Percentiles rank a stretch among this genome's conserved stretches.
Conservation (phyloP, 192 early-diverging fungal genomes). For the Glomus cerebriforme region DNA sequence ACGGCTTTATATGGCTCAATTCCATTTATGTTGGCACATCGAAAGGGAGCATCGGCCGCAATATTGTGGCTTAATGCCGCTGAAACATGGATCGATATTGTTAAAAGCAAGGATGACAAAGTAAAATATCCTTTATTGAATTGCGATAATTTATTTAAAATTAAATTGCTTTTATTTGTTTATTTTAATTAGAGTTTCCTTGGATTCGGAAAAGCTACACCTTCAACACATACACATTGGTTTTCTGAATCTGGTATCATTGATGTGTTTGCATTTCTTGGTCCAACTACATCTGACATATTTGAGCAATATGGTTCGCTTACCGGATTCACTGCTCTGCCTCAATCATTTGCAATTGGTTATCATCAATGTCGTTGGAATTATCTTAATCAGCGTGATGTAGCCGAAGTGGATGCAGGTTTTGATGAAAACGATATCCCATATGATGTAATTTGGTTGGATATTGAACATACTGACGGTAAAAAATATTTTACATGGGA, state of each 20-base stretch:
- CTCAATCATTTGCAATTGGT: constrained; percentile 85
- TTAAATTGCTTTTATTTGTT: background rate
- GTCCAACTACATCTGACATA: constrained; percentile 67
- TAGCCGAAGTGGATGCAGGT: constrained; percentile 76
- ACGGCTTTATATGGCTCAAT: constrained; percentile 96
- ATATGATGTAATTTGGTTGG: constrained; percentile 98
- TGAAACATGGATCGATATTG: constrained; percentile 98
- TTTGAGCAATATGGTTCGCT: constrained; percentile 72
- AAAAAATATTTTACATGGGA: constrained; percentile 99
- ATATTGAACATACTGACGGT: constrained; percentile 99
- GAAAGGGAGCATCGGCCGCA: constrained; percentile 70
- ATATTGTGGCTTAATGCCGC: constrained; percentile 93
- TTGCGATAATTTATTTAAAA: background rate
- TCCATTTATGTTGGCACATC: constrained; percentile 93
- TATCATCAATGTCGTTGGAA: constrained; percentile 99
- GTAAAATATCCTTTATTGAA: constrained; percentile 5
- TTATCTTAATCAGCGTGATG: constrained; percentile 91
- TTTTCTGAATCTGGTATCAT: constrained; percentile 89
- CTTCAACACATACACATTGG: constrained; percentile 81
- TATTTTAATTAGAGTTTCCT: constrained; percentile 16
- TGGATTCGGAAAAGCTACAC: constrained; percentile 36
- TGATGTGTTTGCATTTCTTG: constrained; percentile 87
- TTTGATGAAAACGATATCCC: constrained; percentile 94
- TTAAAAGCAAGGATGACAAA: constrained; percentile 57
- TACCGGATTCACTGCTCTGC: constrained; percentile 82